These are phyloP conservation scores for Actinomortierella ambigua DNA, from an alignment of 371 early-diverging fungal species.

Conservation along the genomic window DNA sequence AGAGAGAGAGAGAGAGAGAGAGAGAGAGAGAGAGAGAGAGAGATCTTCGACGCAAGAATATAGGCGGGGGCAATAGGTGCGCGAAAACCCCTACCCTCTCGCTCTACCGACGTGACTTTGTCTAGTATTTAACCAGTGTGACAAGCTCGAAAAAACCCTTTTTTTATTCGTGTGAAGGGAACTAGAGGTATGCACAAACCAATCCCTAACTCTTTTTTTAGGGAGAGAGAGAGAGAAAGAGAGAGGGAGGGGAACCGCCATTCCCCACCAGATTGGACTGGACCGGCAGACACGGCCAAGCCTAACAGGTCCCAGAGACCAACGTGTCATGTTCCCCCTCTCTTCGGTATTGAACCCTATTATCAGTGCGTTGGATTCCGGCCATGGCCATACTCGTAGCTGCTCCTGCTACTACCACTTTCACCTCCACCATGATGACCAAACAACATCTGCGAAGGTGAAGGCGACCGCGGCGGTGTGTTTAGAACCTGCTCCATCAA, in stretches of 20 bases:
- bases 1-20: neutral
- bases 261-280: too few species aligned
- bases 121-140: too few species aligned
- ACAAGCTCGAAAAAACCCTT: too few species aligned
- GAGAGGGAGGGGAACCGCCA: neutral
- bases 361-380: too few species aligned
- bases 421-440: slow-evolving; percentile 5
- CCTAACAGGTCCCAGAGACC: too few species aligned
- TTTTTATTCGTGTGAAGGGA: slow-evolving; percentile 2
- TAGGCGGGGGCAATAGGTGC: neutral
- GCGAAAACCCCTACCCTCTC: too few species aligned
- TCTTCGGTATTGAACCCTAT: too few species aligned
- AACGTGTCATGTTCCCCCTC: too few species aligned
- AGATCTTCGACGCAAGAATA: neutral
- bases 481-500: slow-evolving; percentile 20
- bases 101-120: too few species aligned
- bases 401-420: too few species aligned
- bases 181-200: neutral
- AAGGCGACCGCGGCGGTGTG: slow-evolving; percentile 34
- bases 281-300: too few species aligned
- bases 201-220: too few species aligned
- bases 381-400: neutral
- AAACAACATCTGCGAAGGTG: slow-evolving; percentile 9
- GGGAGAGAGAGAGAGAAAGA: neutral
- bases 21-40: slow-evolving; percentile 5